Base-by-base conservation (phyloP, 2,329 filamentous ascomycete genomes). In the Fusarium sp. region DNA sequence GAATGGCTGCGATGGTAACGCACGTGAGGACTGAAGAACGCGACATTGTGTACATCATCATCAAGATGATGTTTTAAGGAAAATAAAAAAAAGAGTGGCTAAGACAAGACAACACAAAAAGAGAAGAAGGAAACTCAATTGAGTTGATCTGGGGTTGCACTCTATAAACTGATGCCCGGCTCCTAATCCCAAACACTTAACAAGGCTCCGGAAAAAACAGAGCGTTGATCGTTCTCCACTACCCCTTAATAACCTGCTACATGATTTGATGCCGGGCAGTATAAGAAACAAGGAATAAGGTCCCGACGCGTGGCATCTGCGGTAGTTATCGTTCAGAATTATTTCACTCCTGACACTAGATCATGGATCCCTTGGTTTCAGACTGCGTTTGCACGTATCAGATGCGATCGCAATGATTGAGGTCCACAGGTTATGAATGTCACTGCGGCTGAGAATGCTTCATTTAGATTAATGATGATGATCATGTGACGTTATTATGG, bases 11-110 rank as follows among this genome's bases (percentile, higher is more conserved):
- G 23, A 71, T 30, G 38, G 58, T 27, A 13, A 70, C 26, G 35
- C 67, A 66, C 7, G 67, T 67, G 32, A 52, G 18, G 35, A 59
- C 42, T 23, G 67, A 37, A n/a, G 64, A 59, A 13, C 67, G 68
- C 40, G 68, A 70, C 37, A 68, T 71, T 49, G 62, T 50, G 30
- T 56, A 59, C 44, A 64, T 57, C 63, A 68, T 70, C 62, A 30
- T 71, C 52, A 56, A 68, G 68, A 64, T 44, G 48, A 45, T 33
- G 52, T 33, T 23, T 18, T 15, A 14, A 23, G 10, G n/a, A 37
- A 15, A 37, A 8, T 45, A 41, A 23, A 30, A 62, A 52, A 32
- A 60, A 32, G 38, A 53, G 33, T 49, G 23, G 35, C 35, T n/a
- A 57, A 30, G 27, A 50, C 60, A 63, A 63, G 27, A 44, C 37